Conservation (phyloP, 441 rosid genomes). For the Biscutella laevigata region DNA sequence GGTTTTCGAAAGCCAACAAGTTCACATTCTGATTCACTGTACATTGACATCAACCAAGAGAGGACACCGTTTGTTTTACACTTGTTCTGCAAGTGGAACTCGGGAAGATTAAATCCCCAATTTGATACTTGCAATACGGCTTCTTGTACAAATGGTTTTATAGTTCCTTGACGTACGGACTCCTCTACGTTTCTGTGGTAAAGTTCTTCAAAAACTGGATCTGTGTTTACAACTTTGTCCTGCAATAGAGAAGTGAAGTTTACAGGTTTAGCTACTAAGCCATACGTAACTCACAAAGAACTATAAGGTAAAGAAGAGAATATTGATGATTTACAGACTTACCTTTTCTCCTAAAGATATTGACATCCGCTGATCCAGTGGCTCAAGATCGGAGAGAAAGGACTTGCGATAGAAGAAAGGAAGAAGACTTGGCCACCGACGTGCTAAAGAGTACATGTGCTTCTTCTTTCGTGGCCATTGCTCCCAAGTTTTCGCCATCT, state of each 20-base stretch:
- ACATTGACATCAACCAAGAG: constrained; percentile 56
- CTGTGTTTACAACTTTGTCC: constrained; percentile 44
- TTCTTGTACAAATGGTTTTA: constrained; percentile 54
- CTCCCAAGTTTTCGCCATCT: constrained; percentile 46
- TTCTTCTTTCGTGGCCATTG: constrained; percentile 40
- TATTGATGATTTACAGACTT: constrained; percentile 4
- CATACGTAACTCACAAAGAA: not conserved
- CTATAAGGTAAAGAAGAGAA: not conserved
- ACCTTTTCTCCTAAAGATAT: constrained; percentile 47
- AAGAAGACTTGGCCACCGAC: constrained; percentile 45
- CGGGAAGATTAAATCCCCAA: constrained; percentile 57
- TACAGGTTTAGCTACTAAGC: constrained; percentile 2
- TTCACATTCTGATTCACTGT: constrained; percentile 52
- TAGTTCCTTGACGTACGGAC: constrained; percentile 51
- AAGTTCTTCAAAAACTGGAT: constrained; percentile 39
- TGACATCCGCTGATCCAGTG: constrained; percentile 49
- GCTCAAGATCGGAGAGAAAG: constrained; percentile 53
- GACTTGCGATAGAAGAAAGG: constrained; percentile 39
- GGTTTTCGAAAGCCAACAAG: constrained; percentile 47
- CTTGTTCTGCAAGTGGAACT: constrained; percentile 47
- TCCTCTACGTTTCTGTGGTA: constrained; percentile 68
- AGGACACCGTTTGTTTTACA: constrained; percentile 48
- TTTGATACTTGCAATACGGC: constrained; percentile 41
- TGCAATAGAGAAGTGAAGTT: constrained; percentile 22
- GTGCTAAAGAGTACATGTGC: constrained; percentile 42